Conservation (phyloP, 2,329 filamentous ascomycete genomes). For the Esteya vermicola region DNA sequence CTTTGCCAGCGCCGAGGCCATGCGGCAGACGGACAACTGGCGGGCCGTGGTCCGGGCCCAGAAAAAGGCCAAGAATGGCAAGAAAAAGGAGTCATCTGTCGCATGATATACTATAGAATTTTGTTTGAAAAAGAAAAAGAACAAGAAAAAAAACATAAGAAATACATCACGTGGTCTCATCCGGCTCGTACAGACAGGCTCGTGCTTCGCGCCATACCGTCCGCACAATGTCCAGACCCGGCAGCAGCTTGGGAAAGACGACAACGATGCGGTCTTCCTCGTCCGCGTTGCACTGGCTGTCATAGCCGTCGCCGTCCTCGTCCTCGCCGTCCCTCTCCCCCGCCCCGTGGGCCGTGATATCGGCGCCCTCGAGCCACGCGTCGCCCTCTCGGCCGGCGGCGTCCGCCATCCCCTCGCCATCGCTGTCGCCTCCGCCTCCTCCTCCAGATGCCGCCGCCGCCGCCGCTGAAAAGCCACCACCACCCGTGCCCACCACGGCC, state of each 20-base stretch:
- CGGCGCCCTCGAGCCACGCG: too few relatives aligned
- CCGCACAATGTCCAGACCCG: constrained; percentile 61
- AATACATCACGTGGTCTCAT: not conserved
- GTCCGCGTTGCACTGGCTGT: constrained; percentile 24
- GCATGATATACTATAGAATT: too few relatives aligned
- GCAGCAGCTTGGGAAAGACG: constrained; percentile 78
- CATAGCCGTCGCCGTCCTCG: not conserved
- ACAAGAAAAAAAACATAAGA: too few relatives aligned
- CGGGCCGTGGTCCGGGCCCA: constrained; percentile 15
- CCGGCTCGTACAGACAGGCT: constrained; percentile 60
- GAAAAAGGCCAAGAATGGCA: constrained; percentile 8
- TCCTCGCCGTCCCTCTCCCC: not conserved
- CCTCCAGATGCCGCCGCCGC: not conserved
- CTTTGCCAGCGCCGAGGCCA: constrained; percentile 35
- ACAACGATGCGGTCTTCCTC: constrained; percentile 81
- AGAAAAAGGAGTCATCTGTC: too few relatives aligned
- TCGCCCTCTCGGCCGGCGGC: too few relatives aligned
- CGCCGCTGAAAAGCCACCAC: not conserved
- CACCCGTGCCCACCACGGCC: constrained; percentile 49
- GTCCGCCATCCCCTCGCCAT: too few relatives aligned
- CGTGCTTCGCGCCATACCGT: constrained; percentile 79
- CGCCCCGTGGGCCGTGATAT: too few relatives aligned
- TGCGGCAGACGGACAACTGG: constrained; percentile 24
- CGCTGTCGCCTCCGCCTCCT: not conserved
- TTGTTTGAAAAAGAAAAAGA: too few relatives aligned